Conservation (phyloP, 371 early-diverging fungal species). For the Batrachochytrium dendrobatidis region DNA sequence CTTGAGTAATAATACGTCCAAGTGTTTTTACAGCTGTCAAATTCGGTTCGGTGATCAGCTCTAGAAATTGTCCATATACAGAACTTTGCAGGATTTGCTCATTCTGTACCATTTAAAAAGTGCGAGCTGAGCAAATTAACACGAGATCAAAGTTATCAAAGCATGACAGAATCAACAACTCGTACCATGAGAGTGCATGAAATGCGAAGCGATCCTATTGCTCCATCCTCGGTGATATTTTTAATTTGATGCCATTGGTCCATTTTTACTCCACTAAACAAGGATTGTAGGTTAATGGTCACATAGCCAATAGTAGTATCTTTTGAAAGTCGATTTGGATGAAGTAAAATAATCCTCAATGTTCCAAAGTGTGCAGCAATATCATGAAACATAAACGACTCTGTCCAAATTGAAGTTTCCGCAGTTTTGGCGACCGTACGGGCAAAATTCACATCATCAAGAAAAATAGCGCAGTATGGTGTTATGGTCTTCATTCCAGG, state of each 20-base stretch:
- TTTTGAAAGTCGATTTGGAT: constrained; percentile 13
- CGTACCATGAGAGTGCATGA: constrained; percentile 12
- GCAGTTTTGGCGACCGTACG: constrained; percentile 27
- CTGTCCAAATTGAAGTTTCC: constrained; percentile 36
- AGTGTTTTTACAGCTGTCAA: constrained; percentile 16
- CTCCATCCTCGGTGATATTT: constrained; percentile 8
- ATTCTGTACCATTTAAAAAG: constrained; percentile 4
- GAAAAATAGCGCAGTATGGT: constrained; percentile 25
- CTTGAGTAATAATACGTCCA: constrained; percentile 12
- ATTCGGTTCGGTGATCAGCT: constrained; percentile 19
- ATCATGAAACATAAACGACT: constrained; percentile 20
- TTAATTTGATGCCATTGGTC: constrained; percentile 35
- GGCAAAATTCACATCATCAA: constrained; percentile 32
- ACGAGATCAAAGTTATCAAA: background rate
- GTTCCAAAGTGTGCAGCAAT: background rate
- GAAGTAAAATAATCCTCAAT: background rate
- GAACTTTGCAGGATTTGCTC: constrained; percentile 17
- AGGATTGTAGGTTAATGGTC: constrained; percentile 17
- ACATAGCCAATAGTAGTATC: constrained; percentile 30
- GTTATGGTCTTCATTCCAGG: constrained; percentile 4
- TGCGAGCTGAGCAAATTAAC: too few species aligned
- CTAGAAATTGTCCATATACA: constrained; percentile 17
- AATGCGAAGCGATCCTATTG: constrained; percentile 13
- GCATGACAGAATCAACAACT: constrained; percentile 2
- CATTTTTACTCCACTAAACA: constrained; percentile 15